A percentile compares a stretch with the other conserved stretches of the same genome.
phyloP scores from a whole-genome alignment of 176 grass and related monocot species.

The Secale cereale region DNA sequence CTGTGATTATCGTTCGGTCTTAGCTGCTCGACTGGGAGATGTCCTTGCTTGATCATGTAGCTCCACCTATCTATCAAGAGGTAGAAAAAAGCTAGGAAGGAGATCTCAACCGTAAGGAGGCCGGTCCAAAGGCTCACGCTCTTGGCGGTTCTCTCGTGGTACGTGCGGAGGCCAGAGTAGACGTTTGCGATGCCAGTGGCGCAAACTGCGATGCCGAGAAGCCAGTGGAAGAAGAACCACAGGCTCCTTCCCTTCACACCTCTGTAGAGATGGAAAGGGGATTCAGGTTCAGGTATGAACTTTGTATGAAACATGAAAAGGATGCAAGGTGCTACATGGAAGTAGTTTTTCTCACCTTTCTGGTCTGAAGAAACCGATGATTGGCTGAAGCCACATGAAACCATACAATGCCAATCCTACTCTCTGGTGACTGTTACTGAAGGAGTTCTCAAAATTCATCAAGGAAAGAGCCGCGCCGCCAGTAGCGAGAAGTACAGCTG shows the following conservation, averaged over 20 bases:
- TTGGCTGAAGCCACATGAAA: slow-evolving; percentile 82
- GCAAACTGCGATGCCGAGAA: slow-evolving; percentile 55
- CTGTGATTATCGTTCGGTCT: slow-evolving; percentile 41
- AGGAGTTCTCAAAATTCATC: slow-evolving; percentile 94
- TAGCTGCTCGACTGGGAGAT: slow-evolving; percentile 62
- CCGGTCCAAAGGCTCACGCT: slow-evolving; percentile 65
- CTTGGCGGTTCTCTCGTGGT: slow-evolving; percentile 65
- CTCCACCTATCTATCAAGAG: slow-evolving; percentile 78
- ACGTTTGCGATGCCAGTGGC: slow-evolving; percentile 62
- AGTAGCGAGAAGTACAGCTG: slow-evolving; percentile 69
- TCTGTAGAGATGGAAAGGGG: slow-evolving; percentile 29
- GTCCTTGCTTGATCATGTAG: slow-evolving; percentile 75
- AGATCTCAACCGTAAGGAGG: slow-evolving; percentile 79
- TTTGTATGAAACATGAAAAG: not conserved
- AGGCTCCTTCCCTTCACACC: slow-evolving; percentile 65
- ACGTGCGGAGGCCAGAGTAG: slow-evolving; percentile 73
- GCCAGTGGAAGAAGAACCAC: slow-evolving; percentile 86
- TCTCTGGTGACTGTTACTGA: slow-evolving; percentile 84
- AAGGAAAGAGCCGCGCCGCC: slow-evolving; percentile 65
- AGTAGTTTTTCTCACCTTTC: slow-evolving; percentile 41
- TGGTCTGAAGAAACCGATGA: slow-evolving; percentile 85
- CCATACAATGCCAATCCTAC: slow-evolving; percentile 77
- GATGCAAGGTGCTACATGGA: not conserved
- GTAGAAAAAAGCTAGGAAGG: slow-evolving; percentile 64
- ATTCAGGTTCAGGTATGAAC: not conserved